Conservation (phyloP, 1,139 yeast species). For the Debaryomyces nepalensis region DNA sequence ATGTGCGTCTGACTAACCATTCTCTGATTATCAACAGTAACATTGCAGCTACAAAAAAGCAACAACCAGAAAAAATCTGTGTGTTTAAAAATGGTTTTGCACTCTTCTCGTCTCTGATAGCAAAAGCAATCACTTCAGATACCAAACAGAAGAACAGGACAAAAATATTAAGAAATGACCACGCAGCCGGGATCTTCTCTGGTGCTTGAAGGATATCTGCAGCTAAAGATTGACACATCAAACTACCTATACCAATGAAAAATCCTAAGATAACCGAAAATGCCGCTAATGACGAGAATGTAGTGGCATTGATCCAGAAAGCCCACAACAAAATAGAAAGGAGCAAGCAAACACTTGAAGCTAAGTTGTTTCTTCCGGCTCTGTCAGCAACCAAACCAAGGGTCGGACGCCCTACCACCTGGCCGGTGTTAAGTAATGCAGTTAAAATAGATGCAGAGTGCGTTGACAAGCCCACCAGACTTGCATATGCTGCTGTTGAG, state of each 20-base stretch:
- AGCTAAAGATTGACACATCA: slow-evolving; percentile 62
- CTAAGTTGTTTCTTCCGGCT: slow-evolving; percentile 60
- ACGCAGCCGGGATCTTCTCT: slow-evolving; percentile 57
- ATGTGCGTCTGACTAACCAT: slow-evolving; percentile 29
- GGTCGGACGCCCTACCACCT: slow-evolving; percentile 66
- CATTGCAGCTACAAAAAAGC: slow-evolving; percentile 40
- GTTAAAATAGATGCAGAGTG: slow-evolving; percentile 64
- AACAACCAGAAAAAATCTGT: slow-evolving; percentile 62
- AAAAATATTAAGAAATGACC: slow-evolving; percentile 59
- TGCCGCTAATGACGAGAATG: slow-evolving; percentile 55
- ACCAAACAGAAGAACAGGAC: slow-evolving; percentile 51
- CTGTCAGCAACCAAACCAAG: slow-evolving; percentile 63
- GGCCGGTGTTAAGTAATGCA: slow-evolving; percentile 66
- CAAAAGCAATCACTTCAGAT: slow-evolving; percentile 55
- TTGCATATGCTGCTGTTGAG: slow-evolving; percentile 64
- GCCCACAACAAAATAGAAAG: slow-evolving; percentile 45
- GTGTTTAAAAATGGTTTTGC: slow-evolving; percentile 57
- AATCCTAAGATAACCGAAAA: slow-evolving; percentile 59
- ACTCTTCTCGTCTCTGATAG: slow-evolving; percentile 35
- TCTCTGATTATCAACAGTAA: slow-evolving; percentile 38
- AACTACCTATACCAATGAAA: slow-evolving; percentile 66
- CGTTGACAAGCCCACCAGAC: slow-evolving; percentile 58
- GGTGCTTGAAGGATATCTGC: slow-evolving; percentile 57
- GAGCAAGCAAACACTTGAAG: slow-evolving; percentile 36
- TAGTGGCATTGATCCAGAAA: slow-evolving; percentile 60